Evolutionary conservation across 192 early-diverging fungal species (phyloP).

Genomic region (Coemansia furcata): DNA sequence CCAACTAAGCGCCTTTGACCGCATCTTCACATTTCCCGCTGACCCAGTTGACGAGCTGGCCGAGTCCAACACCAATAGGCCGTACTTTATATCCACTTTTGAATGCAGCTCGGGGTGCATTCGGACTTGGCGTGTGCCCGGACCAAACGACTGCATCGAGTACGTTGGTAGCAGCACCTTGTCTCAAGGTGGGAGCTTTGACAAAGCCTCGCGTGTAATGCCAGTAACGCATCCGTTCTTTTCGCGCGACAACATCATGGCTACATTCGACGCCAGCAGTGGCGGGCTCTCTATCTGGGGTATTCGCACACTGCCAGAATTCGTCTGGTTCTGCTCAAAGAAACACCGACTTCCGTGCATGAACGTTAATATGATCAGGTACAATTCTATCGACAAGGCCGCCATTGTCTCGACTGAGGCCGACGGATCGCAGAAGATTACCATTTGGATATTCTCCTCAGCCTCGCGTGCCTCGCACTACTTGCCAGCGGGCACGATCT

Average conservation of each 20-base stretch:
- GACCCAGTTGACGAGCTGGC: not conserved
- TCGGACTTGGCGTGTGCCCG: constrained; percentile 41
- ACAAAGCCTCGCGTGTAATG: constrained; percentile 50
- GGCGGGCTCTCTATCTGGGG: constrained; percentile 51
- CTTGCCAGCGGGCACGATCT: constrained; percentile 50
- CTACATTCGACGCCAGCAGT: constrained; percentile 42
- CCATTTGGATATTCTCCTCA: constrained; percentile 53
- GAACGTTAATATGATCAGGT: constrained; percentile 50
- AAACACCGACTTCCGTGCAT: constrained; percentile 47
- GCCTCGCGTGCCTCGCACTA: constrained; percentile 51
- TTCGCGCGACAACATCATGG: constrained; percentile 51
- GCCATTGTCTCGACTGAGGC: constrained; percentile 45
- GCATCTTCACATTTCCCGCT: constrained; percentile 46
- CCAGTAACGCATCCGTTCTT: constrained; percentile 47
- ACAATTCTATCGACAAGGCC: constrained; percentile 57
- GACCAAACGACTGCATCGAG: constrained; percentile 4
- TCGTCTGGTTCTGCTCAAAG: constrained; percentile 51
- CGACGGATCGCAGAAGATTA: constrained; percentile 37
- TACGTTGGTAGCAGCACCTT: constrained; percentile 21
- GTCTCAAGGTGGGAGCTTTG: constrained; percentile 17
- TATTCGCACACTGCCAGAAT: constrained; percentile 22
- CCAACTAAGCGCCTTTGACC: constrained; percentile 31
- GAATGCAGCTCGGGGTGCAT: constrained; percentile 14
- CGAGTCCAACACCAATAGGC: not conserved
- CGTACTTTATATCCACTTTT: constrained; percentile 47